Conservation (phyloP, 2,329 filamentous ascomycete species). For the Sporothrix pallida region DNA sequence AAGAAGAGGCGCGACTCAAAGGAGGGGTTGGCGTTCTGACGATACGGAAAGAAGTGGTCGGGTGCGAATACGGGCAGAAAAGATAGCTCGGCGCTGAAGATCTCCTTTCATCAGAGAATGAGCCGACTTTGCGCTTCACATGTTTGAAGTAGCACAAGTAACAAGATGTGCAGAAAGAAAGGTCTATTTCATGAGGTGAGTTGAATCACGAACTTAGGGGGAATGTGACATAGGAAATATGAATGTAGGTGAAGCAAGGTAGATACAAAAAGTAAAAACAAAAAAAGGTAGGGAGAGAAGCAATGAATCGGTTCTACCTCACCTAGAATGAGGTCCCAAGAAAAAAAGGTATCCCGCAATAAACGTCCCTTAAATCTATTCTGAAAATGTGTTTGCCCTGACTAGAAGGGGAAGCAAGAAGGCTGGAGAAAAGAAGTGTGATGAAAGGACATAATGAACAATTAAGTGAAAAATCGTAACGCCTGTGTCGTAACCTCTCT, state of each 20-base stretch:
- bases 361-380: slow-evolving; percentile 1
- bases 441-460: slow-evolving; percentile 9
- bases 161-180: neutral
- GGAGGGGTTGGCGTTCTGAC: neutral
- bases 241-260: neutral
- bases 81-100: neutral
- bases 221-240: slow-evolving; percentile 11
- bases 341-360: neutral
- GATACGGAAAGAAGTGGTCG: no score
- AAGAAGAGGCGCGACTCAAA: neutral
- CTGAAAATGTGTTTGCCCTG: neutral
- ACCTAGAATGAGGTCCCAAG: neutral
- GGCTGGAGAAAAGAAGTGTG: neutral
- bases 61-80: neutral
- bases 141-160: neutral
- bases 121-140: neutral
- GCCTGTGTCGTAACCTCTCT: slow-evolving; percentile 21
- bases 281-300: neutral
- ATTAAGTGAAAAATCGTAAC: slow-evolving; percentile 5
- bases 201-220: slow-evolving; percentile 29
- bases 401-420: slow-evolving; percentile 4
- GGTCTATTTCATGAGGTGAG: slow-evolving; percentile 32
- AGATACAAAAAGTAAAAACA: neutral
- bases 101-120: neutral
- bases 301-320: neutral